phyloP scores from a whole-genome alignment of 352 stramenopile genomes.

The Saprolegnia diclina region DNA sequence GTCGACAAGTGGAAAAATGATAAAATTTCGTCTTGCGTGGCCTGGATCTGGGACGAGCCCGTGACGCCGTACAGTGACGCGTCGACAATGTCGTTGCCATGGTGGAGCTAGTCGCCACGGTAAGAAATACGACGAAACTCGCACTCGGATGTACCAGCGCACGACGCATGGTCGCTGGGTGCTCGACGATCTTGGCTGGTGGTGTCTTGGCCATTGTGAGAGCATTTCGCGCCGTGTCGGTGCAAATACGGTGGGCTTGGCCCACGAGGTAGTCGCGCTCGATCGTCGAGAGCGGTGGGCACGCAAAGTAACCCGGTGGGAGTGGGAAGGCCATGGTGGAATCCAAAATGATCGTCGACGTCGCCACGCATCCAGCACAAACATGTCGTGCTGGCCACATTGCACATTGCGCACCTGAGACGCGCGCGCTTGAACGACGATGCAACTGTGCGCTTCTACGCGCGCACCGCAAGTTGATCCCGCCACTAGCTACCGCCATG shows the following conservation, averaged over 20 bases:
- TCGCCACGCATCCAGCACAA: background rate
- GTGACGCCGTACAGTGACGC: slow-evolving; percentile 2
- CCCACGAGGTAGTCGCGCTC: slow-evolving; percentile 63
- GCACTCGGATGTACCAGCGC: background rate
- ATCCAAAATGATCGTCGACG: background rate
- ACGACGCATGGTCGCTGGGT: background rate
- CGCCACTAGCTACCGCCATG: too few species aligned
- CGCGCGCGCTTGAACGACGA: background rate
- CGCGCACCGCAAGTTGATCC: too few species aligned
- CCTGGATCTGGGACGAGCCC: slow-evolving; percentile 52
- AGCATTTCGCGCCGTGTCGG: slow-evolving; percentile 65
- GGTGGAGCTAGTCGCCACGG: background rate
- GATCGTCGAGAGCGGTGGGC: slow-evolving; percentile 48
- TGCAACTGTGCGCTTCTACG: too few species aligned
- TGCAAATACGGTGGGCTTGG: slow-evolving; percentile 66
- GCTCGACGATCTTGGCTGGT: background rate
- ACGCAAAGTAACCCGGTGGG: slow-evolving; percentile 61
- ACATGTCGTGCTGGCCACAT: too few species aligned
- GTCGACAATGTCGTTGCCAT: slow-evolving; percentile 15
- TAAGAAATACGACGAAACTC: background rate
- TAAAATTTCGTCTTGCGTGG: slow-evolving; percentile 74
- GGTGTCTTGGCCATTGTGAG: background rate
- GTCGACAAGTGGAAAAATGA: slow-evolving; percentile 76
- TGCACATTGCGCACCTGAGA: background rate
- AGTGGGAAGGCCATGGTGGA: slow-evolving; percentile 37